Base-by-base conservation (phyloP, 169 alveolate species). In the Plasmodium berghei region DNA sequence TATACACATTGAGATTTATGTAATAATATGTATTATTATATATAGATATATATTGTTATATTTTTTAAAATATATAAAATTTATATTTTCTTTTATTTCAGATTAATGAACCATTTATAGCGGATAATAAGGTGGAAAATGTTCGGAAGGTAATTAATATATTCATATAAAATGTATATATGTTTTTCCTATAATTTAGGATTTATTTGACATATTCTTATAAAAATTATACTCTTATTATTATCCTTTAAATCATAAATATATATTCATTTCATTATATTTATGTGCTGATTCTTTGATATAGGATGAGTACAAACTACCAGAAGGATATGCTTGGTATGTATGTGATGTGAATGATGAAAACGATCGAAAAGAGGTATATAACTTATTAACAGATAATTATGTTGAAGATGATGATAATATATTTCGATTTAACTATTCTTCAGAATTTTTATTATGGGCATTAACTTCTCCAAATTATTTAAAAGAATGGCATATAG, bases 361-460 rank as follows among this genome's bases (percentile, higher is more conserved):
- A 22, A 96, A 93, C 3, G 94, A 94, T 14, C 69, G 91, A 45
- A 62, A 72, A 2, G 93, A 88, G 73, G 88, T 92, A 22, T 62
- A 75, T 69, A 92, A 88, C 0, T 91, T 98, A 59, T 93, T 98
- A 72, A 96, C 93, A 42, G 96, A 97, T 73, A 96, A 98, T 92
- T 98, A 98, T 93, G 99, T 98, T 12, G 99, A 98, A 85, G 99
- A 98, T 95, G 99, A 97, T 73, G 99, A 96, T 90, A 93, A 94
- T 72, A 95, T 96, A 95, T 98, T 99, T 90, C 97, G 99, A 87
- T 98, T 99, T 80, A 99, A 98, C 86, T 99, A 99, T 92, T 95
- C 98, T 18, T 94, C 95, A 46, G 99, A 96, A 54, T 98, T 98
- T 88, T 90, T 98, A 63, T 90, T 89, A 74, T 98, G 99, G 99